A percentile compares a stretch with the other conserved stretches of the same genome.
These are phyloP conservation scores for Backusella morwellensis DNA, from an alignment of 192 early-diverging fungal genomes.

Conservation along the genomic window DNA sequence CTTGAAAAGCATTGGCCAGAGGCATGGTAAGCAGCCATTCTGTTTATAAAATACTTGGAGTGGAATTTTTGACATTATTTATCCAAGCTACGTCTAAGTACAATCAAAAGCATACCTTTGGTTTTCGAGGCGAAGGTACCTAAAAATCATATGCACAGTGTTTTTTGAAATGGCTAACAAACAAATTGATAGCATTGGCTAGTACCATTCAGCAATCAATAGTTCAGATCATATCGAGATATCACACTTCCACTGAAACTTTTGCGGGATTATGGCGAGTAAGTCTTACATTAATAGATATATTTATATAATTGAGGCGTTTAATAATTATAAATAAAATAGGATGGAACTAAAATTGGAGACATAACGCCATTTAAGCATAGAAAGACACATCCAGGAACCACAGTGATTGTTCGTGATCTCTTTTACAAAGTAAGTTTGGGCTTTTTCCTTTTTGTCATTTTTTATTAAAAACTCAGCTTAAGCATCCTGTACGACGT, in stretches of 20 bases:
- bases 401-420: conserved; percentile 59
- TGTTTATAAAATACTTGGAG: no score
- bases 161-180: neutral
- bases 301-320: neutral
- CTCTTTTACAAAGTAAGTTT: conserved; percentile 64
- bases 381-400: conserved; percentile 44
- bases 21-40: conserved; percentile 31
- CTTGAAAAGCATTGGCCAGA: conserved; percentile 47
- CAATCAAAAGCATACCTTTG: conserved; percentile 47
- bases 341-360: conserved; percentile 51
- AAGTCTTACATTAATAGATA: neutral
- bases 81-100: conserved; percentile 60
- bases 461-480: neutral
- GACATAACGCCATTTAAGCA: conserved; percentile 34
- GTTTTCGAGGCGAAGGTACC: conserved; percentile 73
- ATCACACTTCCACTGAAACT: conserved; percentile 31
- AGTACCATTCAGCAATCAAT: conserved; percentile 44
- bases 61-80: neutral
- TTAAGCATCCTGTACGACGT: conserved; percentile 59
- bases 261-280: conserved; percentile 43
- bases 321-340: neutral
- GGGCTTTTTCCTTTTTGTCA: neutral
- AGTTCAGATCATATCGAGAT: conserved; percentile 55
- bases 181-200: conserved; percentile 38
- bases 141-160: neutral